phyloP scores from a whole-genome alignment of 2,329 filamentous ascomycete species.

The Nothophaeocryptopus gaeumannii region DNA sequence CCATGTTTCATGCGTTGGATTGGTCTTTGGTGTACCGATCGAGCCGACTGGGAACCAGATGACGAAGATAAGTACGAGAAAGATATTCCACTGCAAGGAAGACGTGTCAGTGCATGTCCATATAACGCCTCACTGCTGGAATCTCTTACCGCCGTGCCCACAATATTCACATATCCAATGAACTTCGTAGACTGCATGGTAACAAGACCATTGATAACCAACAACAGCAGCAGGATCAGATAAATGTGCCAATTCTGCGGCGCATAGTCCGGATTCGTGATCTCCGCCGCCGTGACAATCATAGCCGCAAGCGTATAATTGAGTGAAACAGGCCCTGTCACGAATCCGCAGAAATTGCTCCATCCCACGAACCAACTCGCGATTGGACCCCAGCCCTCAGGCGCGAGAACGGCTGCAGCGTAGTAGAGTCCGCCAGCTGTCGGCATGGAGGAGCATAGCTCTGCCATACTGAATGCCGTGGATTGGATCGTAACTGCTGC shows the following conservation, averaged over 20 bases:
- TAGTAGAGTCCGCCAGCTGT: constrained; percentile 43
- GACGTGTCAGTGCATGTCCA: constrained; percentile 20
- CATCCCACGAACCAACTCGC: constrained; percentile 32
- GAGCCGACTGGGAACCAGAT: constrained; percentile 37
- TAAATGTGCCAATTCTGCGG: constrained; percentile 37
- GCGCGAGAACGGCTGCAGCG: constrained; percentile 34
- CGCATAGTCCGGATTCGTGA: constrained; percentile 35
- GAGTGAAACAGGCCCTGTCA: constrained; percentile 33
- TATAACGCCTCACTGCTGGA: constrained; percentile 9
- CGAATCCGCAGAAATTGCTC: constrained; percentile 34
- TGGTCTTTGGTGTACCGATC: constrained; percentile 32
- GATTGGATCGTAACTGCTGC: constrained; percentile 34
- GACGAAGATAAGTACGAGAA: constrained; percentile 36
- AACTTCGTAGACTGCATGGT: constrained; percentile 38
- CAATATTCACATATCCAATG: constrained; percentile 30
- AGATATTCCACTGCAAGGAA: constrained; percentile 26
- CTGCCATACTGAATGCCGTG: constrained; percentile 37
- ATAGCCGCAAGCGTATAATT: constrained; percentile 38
- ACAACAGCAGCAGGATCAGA: constrained; percentile 32
- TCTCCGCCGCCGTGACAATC: constrained; percentile 36
- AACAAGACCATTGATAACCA: constrained; percentile 34
- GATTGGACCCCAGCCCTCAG: constrained; percentile 31
- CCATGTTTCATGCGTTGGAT: constrained; percentile 19
- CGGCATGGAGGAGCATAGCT: constrained; percentile 37
- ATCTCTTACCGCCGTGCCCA: constrained; percentile 23